Conservation (phyloP, 306 rosid species). For the Lupinus albus region DNA sequence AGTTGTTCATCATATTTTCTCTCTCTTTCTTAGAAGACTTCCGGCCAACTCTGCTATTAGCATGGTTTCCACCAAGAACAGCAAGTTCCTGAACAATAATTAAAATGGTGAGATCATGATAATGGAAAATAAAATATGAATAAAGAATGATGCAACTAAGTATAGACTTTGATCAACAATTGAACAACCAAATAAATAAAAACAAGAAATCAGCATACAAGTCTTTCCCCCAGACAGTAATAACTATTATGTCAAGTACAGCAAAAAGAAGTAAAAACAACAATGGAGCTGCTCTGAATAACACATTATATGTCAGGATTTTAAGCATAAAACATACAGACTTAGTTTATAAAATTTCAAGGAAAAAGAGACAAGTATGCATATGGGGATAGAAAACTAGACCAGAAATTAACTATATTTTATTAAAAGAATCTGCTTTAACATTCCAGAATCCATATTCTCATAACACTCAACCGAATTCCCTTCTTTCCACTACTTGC, state of each 20-base stretch:
- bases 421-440: not conserved
- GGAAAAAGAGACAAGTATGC: not conserved
- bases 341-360: not conserved
- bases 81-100: conserved; percentile 68
- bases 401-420: conserved; percentile 5
- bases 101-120: not conserved
- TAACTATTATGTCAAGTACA: not conserved
- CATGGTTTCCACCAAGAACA: conserved; percentile 72
- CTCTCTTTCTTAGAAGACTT: conserved; percentile 81
- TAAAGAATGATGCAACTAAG: conserved; percentile 8
- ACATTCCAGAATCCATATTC: not conserved
- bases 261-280: not conserved
- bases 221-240: not conserved
- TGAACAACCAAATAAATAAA: too few relatives aligned
- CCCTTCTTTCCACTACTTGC: conserved; percentile 3
- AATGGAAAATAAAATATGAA: conserved; percentile 17
- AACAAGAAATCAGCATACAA: not conserved
- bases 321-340: not conserved
- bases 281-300: not conserved
- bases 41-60: conserved; percentile 67
- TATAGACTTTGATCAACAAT: too few relatives aligned
- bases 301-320: not conserved
- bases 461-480: conserved; percentile 9
- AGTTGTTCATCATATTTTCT: conserved; percentile 52
- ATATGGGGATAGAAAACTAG: conserved; percentile 1